Conservation (phyloP, 176 grass and related monocot species). For the Urochloa ruziziensis region DNA sequence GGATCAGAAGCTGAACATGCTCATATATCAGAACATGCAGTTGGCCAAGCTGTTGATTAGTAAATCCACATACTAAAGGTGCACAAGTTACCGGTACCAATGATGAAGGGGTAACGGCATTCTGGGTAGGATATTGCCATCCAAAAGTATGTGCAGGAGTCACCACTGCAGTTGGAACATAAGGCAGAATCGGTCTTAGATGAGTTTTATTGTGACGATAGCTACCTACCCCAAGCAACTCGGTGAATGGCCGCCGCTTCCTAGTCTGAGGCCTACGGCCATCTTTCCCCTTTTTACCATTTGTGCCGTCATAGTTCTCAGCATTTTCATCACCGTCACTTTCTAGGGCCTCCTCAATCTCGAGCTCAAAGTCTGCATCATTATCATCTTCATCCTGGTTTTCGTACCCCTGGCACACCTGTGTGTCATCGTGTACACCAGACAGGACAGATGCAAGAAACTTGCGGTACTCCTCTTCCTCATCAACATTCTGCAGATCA, state of each 20-base stretch:
- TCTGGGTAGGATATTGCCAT: slow-evolving; percentile 48
- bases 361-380: slow-evolving; percentile 89
- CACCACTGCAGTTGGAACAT: slow-evolving; percentile 32
- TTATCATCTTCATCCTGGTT: slow-evolving; percentile 93
- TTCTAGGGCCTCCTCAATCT: slow-evolving; percentile 94
- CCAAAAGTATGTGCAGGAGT: slow-evolving; percentile 29
- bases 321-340: slow-evolving; percentile 72
- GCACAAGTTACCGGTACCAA: slow-evolving; percentile 27
- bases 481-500: slow-evolving; percentile 75
- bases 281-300: slow-evolving; percentile 34
- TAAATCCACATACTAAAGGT: slow-evolving; percentile 66
- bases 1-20: slow-evolving; percentile 88
- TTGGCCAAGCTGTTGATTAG: slow-evolving; percentile 68
- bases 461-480: slow-evolving; percentile 90
- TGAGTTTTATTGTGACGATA: slow-evolving; percentile 35
- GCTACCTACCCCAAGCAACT: slow-evolving; percentile 40
- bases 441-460: slow-evolving; percentile 92
- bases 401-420: slow-evolving; percentile 52
- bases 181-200: slow-evolving; percentile 62
- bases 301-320: slow-evolving; percentile 38
- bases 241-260: slow-evolving; percentile 43
- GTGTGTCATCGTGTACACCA: slow-evolving; percentile 43
- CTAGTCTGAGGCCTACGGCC: slow-evolving; percentile 65
- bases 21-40: slow-evolving; percentile 82
- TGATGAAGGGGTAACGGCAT: slow-evolving; percentile 21